Evolutionary conservation across 2,329 filamentous ascomycete species (phyloP), one percentile per base, ranked within the genome.

Genomic region (Aspergillus alliaceus): DNA sequence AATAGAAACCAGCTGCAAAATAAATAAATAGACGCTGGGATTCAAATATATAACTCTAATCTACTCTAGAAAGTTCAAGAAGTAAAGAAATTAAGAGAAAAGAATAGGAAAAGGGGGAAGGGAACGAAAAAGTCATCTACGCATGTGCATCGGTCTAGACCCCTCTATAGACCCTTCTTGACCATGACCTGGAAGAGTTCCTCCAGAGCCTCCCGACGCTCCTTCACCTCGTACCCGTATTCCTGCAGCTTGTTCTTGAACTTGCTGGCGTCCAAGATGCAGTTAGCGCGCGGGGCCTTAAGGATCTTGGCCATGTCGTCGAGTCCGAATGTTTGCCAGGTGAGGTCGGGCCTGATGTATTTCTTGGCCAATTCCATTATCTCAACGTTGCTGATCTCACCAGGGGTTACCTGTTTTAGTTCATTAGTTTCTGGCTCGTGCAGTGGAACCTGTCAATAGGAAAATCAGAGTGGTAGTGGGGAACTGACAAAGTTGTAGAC

Each of bases 301-400:
- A 53, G 51, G 6, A 42, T 31, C 18, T 44, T 53, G 11, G 15
- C 25, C 51, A 20, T 24, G 15, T 53, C 51, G 12, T 53, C 37
- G 18, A 31, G 14, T 12, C 24, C 18, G 35, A 53, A 53, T 2
- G 42, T 53, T 5, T 37, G 20, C 39, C 51, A 53, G 4, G 24
- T 20, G 6, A 53, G 51, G 18, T 35, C 42, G 4, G 51, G 39
- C 51, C 39, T 29, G 12, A 53, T 15, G 20, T 46, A 27, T n/a
- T 53, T 53, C 15, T 42, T 53, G n/a, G 44, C 9, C 22, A 53
- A 24, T 6, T 18, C 39, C 51, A 46, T 53, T 24, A 53, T 22
- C 29, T 53, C 35, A 29, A 44, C 44, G 37, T 44, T 24, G 35
- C 25, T 53, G 51, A 53, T 44, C 29, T 35, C 8, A 20, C 35